Percentiles rank a stretch among this genome's conserved stretches.
phyloP scores from a whole-genome alignment of 352 stramenopile species.

The Phytopythium oedochilum region DNA sequence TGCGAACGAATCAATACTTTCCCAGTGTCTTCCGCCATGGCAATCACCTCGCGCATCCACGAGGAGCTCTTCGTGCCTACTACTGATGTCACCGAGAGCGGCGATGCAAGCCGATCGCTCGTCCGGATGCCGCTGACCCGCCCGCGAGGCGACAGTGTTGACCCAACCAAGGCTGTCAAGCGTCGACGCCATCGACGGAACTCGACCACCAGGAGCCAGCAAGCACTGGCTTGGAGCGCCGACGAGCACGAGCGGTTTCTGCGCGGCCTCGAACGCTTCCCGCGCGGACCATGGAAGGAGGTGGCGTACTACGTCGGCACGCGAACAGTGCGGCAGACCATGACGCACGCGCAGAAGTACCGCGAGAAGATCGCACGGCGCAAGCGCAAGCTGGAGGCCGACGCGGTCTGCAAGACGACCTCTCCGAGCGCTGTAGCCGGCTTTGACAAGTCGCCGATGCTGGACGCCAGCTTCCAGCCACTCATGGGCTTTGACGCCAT shows the following conservation, averaged over 20 bases:
- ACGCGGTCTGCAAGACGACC: not conserved
- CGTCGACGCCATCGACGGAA: not conserved
- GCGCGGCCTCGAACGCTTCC: conserved; percentile 4
- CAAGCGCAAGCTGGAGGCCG: not conserved
- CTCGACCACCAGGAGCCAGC: not conserved
- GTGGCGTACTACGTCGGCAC: conserved; percentile 23
- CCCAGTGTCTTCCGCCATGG: no score
- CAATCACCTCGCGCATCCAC: conserved; percentile 14
- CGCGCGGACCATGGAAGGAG: conserved; percentile 7
- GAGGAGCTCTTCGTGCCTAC: conserved; percentile 7
- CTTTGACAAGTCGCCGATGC: not conserved
- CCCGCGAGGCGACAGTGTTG: not conserved
- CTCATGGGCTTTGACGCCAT: not conserved
- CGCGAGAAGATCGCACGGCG: conserved; percentile 35
- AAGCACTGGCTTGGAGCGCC: conserved; percentile 2
- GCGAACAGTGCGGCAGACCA: conserved; percentile 66
- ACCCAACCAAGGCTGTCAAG: not conserved
- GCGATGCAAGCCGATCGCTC: not conserved
- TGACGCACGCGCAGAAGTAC: conserved; percentile 78
- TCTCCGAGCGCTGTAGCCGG: not conserved
- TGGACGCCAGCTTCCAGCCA: not conserved
- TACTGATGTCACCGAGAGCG: no score
- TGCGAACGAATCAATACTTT: no score
- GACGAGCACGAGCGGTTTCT: conserved; percentile 9
- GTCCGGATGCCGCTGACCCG: conserved; percentile 6